phyloP scores from a whole-genome alignment of 2,329 filamentous ascomycete species.

The Fusarium dlaminii region DNA sequence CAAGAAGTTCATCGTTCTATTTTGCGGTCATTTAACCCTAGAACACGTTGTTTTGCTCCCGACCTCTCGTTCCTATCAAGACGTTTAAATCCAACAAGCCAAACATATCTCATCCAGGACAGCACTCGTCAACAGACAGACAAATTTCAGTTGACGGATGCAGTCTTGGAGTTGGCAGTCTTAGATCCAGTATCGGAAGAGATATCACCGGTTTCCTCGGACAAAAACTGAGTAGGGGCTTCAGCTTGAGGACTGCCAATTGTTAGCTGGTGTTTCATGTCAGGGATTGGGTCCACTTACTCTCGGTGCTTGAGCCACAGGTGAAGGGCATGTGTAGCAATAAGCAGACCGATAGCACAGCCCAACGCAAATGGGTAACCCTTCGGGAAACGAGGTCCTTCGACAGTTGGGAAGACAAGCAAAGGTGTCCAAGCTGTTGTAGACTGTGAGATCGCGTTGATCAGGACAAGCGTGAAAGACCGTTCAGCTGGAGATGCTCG shows the following conservation, averaged over 20 bases:
- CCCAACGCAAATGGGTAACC: constrained; percentile 52
- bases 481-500: constrained; percentile 57
- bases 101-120: rapidly evolving
- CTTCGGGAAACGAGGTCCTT: constrained; percentile 54
- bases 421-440: constrained; percentile 66
- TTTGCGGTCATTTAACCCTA: rapidly evolving
- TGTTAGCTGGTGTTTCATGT: background rate
- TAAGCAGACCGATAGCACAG: constrained; percentile 46
- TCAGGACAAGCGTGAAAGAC: constrained; percentile 59
- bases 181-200: background rate
- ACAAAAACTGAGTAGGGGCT: background rate
- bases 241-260: background rate
- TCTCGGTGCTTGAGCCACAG: constrained; percentile 35
- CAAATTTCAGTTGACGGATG: background rate
- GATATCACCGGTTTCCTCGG: background rate
- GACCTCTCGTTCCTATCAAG: rapidly evolving
- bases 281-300: background rate
- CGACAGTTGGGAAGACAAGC: constrained; percentile 58
- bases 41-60: rapidly evolving
- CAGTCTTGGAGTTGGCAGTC: background rate
- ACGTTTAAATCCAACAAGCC: rapidly evolving
- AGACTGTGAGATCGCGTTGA: constrained; percentile 63
- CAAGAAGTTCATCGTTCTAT: too few relatives aligned
- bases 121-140: rapidly evolving
- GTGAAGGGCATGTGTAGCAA: constrained; percentile 38